A percentile compares a stretch with the other conserved stretches of the same genome.
Evolutionary conservation across 1,139 yeast genomes (phyloP).

Genomic region (Hyphopichia burtonii): DNA sequence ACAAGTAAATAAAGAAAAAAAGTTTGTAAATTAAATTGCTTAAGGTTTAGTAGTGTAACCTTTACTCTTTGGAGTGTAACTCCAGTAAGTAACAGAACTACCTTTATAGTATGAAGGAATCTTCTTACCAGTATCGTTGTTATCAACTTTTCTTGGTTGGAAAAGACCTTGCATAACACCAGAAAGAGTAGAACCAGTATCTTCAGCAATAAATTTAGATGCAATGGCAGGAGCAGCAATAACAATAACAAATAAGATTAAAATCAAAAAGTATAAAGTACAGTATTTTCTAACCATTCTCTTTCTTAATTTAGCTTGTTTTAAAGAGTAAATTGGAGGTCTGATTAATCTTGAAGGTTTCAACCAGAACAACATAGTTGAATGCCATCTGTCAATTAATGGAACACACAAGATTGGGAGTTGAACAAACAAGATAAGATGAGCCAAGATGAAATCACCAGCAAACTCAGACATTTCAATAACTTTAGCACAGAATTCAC

Average conservation of each 20-base stretch:
- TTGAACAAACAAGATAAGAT: constrained; percentile 81
- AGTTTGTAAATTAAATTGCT: constrained; percentile 5
- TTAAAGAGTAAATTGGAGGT: constrained; percentile 96
- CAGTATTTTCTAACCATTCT: constrained; percentile 98
- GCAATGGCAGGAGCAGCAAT: constrained; percentile 94
- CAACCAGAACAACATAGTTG: constrained; percentile 98
- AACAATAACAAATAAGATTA: constrained; percentile 68
- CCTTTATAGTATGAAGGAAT: constrained; percentile 5
- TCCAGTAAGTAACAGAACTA: constrained; percentile 32
- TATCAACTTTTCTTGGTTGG: constrained; percentile 81
- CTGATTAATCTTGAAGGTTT: constrained; percentile 97
- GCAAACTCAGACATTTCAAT: constrained; percentile 96
- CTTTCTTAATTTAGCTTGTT: constrained; percentile 96
- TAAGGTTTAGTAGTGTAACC: constrained; percentile 65
- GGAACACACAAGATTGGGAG: constrained; percentile 86
- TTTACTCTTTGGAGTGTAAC: constrained; percentile 54
- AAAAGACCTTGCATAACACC: constrained; percentile 68
- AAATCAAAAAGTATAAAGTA: constrained; percentile 69
- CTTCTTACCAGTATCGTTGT: constrained; percentile 75
- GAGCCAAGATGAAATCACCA: constrained; percentile 94
- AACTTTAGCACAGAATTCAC: constrained; percentile 93
- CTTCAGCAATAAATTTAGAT: constrained; percentile 35
- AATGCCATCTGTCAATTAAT: constrained; percentile 94
- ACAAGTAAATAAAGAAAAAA: background rate
- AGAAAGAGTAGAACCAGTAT: constrained; percentile 29